Evolutionary conservation across 306 rosid species (phyloP), one percentile per base, ranked within the genome.

Genomic region (Comarum palustre): DNA sequence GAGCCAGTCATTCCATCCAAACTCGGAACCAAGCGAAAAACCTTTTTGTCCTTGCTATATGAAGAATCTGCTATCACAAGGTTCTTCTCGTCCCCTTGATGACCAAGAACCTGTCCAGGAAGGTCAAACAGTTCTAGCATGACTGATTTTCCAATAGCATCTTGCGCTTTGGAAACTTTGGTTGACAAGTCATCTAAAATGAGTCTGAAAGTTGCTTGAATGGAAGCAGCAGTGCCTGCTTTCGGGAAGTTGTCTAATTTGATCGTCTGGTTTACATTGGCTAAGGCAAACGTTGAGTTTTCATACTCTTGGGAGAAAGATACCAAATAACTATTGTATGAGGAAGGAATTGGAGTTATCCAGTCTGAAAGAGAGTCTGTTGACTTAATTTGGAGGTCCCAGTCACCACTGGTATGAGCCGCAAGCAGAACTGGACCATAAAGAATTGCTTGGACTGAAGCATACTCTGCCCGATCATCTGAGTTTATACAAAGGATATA

Each of bases 341-440:
- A 20, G 66, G 90, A 54, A 58, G 92, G 89, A 77, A 95, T 73
- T 39, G 96, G 96, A 80, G 84, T 77, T 20, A 92, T 84, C 96
- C 88, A 90, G 32, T 88, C 86, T 32, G 86, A 39, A 71, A 65
- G 20, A n/a, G 85, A 27, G 34, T 27, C 52, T 5, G 59, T 73
- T 41, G 73, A 62, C 43, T 79, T 81, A 22, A 81, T 74, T 74
- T 84, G 82, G 55, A 90, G 66, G 72, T 86, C 86, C 92, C 86
- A 81, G 68, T 86, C 86, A 42, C 84, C 75, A 13, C 42, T 69
- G 19, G 90, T 87, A 72, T 90, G 87, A 62, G 87, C 96, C 0
- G 84, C 91, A 8, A 90, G 96, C 64, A 92, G 91, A 82, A 84
- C 86, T 0, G 95, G 96, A 34, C 98, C 98, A 54, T 82, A 90